Percentiles rank a stretch among this genome's conserved stretches.
These are phyloP conservation scores for Leptographium radiaticola DNA, from an alignment of 2,329 filamentous ascomycete genomes.

Conservation along the genomic window DNA sequence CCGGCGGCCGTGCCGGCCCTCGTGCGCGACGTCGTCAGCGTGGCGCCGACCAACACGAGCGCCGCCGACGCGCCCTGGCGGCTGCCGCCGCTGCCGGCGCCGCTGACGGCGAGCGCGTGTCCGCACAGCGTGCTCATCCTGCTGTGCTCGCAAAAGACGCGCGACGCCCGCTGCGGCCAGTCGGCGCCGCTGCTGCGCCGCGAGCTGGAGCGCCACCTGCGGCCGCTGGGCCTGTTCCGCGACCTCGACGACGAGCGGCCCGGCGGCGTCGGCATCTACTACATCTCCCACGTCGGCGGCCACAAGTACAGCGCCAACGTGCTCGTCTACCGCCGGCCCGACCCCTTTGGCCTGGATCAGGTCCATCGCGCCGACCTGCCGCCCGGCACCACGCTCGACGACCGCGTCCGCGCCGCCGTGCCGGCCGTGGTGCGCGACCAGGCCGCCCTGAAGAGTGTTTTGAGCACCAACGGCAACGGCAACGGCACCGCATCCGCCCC, in stretches of 20 bases:
- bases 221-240: slow-evolving; percentile 70
- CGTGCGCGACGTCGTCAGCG: slow-evolving; percentile 56
- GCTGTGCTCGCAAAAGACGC: slow-evolving; percentile 87
- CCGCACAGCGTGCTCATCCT: slow-evolving; percentile 81
- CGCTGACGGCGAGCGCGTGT: slow-evolving; percentile 43
- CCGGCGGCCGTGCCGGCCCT: slow-evolving; percentile 60
- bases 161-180: slow-evolving; percentile 88
- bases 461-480: too few species aligned
- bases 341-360: slow-evolving; percentile 40
- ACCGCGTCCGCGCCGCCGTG: slow-evolving; percentile 13
- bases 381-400: slow-evolving; percentile 20
- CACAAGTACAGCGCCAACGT: slow-evolving; percentile 96
- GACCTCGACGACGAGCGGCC: slow-evolving; percentile 81
- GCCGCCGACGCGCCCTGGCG: slow-evolving; percentile 19
- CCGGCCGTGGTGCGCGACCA: slow-evolving; percentile 16
- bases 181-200: slow-evolving; percentile 78
- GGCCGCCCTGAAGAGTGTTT: slow-evolving; percentile 1
- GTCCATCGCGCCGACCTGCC: slow-evolving; percentile 25
- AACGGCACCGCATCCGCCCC: neutral
- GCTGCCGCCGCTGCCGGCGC: slow-evolving; percentile 13
- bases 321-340: slow-evolving; percentile 66
- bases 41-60: slow-evolving; percentile 60
- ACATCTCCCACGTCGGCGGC: slow-evolving; percentile 89
- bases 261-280: slow-evolving; percentile 89
- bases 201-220: slow-evolving; percentile 81